Conservation (phyloP, 2,329 filamentous ascomycete genomes). For the Beauveria caledonica region DNA sequence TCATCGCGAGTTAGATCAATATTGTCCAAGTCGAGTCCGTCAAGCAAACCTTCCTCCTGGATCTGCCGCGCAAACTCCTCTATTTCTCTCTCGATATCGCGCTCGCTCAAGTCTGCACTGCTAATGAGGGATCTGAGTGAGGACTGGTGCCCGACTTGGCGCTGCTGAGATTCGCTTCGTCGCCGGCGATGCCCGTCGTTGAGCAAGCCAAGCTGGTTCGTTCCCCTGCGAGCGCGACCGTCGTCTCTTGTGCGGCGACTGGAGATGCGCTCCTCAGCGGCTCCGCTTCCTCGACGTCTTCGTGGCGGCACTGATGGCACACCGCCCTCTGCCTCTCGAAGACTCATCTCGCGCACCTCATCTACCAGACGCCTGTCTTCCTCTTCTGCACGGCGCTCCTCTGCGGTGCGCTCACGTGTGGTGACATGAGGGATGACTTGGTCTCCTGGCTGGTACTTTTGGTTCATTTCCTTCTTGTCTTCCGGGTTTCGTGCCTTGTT, state of each 20-base stretch:
- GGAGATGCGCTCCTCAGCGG: conserved; percentile 22
- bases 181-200: conserved; percentile 25
- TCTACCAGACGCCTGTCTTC: conserved; percentile 64
- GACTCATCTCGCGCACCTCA: conserved; percentile 63
- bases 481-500: conserved; percentile 58
- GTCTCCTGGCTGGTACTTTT: conserved; percentile 74
- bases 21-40: conserved; percentile 83
- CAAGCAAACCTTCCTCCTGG: conserved; percentile 74
- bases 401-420: conserved; percentile 40
- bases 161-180: conserved; percentile 38
- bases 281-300: conserved; percentile 10
- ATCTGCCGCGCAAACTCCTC: conserved; percentile 86
- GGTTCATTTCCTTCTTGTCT: conserved; percentile 69
- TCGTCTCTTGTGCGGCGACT: conserved; percentile 26
- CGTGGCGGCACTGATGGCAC: conserved; percentile 19
- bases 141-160: conserved; percentile 79
- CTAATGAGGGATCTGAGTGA: conserved; percentile 80
- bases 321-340: conserved; percentile 57
- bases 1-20: conserved; percentile 79
- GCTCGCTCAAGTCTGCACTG: conserved; percentile 65
- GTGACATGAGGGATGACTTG: conserved; percentile 61
- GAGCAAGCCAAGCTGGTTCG: conserved; percentile 31
- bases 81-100: conserved; percentile 80
- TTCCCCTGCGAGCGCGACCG: conserved; percentile 25
- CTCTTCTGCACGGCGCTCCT: conserved; percentile 49